Evolutionary conservation across 2,329 filamentous ascomycete genomes (phyloP).

Genomic region (Hymenoscyphus infarciens): DNA sequence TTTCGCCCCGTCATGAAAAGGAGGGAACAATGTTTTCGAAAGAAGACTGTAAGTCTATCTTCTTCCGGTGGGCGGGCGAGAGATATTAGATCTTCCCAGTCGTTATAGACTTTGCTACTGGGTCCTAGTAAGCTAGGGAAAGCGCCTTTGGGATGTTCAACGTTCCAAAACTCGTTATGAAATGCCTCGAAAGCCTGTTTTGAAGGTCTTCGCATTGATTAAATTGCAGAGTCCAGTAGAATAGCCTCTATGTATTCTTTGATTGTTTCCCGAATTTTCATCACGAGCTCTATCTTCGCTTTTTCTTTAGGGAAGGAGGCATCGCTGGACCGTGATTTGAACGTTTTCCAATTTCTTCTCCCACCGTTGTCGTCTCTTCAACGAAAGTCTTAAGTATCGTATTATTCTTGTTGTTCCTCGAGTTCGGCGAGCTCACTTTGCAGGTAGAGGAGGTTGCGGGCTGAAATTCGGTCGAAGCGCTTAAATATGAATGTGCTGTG

Average conservation of each 20-base stretch:
- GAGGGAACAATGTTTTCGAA: background rate
- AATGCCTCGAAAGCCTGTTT: background rate
- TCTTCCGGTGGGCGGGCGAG: background rate
- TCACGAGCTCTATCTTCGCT: background rate
- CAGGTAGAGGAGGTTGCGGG: no score
- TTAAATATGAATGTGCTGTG: no score
- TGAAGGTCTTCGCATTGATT: background rate
- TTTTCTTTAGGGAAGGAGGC: background rate
- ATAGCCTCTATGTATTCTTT: background rate
- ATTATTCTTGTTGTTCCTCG: background rate
- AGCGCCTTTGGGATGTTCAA: background rate
- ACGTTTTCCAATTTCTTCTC: background rate
- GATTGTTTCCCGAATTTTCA: background rate
- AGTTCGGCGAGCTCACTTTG: background rate
- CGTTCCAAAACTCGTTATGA: background rate
- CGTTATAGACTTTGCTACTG: background rate
- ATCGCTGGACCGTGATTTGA: background rate
- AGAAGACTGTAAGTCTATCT: background rate
- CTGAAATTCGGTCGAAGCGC: no score
- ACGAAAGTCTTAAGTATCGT: background rate
- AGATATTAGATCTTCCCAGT: background rate
- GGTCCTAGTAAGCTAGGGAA: background rate
- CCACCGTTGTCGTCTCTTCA: background rate
- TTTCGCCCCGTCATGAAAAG: background rate
- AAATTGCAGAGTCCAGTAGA: background rate